Base-by-base conservation (phyloP, 2,329 filamentous ascomycete species). In the Cladosporium velox region DNA sequence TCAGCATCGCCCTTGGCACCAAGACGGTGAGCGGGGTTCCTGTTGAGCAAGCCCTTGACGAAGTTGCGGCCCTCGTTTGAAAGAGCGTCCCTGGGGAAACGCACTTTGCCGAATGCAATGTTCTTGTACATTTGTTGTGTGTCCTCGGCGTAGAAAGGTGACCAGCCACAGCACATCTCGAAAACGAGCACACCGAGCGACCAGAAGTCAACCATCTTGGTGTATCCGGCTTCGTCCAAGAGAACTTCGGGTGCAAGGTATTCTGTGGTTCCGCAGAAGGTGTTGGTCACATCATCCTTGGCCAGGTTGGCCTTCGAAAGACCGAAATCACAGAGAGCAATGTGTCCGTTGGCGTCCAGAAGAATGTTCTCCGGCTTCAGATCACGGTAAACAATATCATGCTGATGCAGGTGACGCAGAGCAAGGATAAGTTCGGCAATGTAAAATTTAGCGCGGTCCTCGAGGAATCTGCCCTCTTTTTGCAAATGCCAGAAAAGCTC, bases 91-190 rank as follows among this genome's bases (percentile, higher is more conserved):
- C 93, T 88, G 8, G 95, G 95, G 78, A 99, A 99, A 68, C 95
- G 87, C 66, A 99, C 95, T 78, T 99, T 99, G 77, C 95, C 95
- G 76, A 99, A 99, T 0, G 95, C 95, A 77, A 99, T 99, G 82
- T 99, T 99, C 84, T 99, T 99, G 84, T 99, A 99, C 95, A 99
- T 99, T 79, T 99, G 95, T 79, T 99, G 95, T 0, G 95, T 99
- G 76, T 99, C 95, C 76, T 99, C 95, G 65, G 95, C 95, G 73
- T 98, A 99, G 81, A 99, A 99, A 0, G 95, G 95, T 74, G 93
- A 97, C 95, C 95, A 99, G 38, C 95, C 95, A 74, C 95, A 99
- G 82, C 95, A 99, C 95, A 99, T 99, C 79, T 99, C 95, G 74
- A 99, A 99, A 1, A 99, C 95, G 64, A 99, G 84, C 58, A 99